Conservation (phyloP, 1,284 basidiomycete species). For the Tilletiopsis washingtonensis region DNA sequence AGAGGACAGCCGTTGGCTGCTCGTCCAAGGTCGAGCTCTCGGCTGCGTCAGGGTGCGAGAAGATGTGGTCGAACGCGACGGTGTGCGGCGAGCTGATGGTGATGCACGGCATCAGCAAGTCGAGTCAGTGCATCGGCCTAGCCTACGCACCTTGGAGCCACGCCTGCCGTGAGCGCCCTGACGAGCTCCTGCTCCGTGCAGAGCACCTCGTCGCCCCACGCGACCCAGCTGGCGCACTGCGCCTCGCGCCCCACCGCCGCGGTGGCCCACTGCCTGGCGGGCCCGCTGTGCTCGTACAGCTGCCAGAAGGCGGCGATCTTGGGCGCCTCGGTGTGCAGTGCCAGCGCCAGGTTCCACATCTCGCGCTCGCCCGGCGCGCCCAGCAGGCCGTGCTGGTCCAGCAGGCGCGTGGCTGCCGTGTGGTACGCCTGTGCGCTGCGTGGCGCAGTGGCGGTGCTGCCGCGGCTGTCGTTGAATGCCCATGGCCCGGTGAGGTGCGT, state of each 20-base stretch:
- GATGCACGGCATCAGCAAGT: neutral
- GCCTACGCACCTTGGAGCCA: too few species aligned
- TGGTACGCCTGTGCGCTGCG: constrained; percentile 6
- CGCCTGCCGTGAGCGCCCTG: too few species aligned
- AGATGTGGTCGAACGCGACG: constrained; percentile 22
- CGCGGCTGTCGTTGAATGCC: neutral
- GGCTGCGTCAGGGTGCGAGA: neutral
- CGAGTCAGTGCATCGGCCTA: constrained; percentile 1
- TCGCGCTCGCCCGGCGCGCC: constrained; percentile 6
- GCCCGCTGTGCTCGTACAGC: constrained; percentile 5
- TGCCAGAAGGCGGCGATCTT: constrained; percentile 37
- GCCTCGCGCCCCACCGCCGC: neutral
- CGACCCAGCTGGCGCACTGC: constrained; percentile 30
- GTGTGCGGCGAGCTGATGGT: neutral
- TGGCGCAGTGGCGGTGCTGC: neutral
- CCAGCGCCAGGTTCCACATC: constrained; percentile 25
- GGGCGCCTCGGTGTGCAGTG: constrained; percentile 28
- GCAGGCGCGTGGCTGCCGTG: neutral
- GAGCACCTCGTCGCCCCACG: constrained; percentile 17
- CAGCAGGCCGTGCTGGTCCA: constrained; percentile 5
- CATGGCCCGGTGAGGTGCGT: constrained; percentile 11
- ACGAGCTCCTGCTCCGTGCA: constrained; percentile 22
- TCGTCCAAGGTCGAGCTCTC: neutral
- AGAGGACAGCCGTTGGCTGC: constrained; percentile 19
- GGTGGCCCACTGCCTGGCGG: neutral